Percentiles rank a stretch among this genome's conserved stretches.
phyloP scores from a whole-genome alignment of 2,329 filamentous ascomycete species.

The Aspergillus fischeri region DNA sequence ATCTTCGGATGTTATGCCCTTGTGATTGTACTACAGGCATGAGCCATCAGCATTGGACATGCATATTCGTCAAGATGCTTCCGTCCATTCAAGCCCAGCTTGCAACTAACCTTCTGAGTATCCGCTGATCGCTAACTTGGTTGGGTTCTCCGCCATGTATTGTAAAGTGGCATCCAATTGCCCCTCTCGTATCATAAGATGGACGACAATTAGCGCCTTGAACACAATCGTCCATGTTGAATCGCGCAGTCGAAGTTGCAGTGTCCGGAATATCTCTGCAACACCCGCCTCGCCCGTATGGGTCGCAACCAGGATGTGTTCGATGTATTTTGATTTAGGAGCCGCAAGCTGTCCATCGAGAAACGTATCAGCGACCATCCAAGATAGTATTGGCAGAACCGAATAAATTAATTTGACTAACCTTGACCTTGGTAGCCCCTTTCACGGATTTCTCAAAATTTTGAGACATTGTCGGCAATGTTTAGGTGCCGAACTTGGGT shows the following conservation, averaged over 20 bases:
- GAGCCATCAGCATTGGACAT: constrained; percentile 33
- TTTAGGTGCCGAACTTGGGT: constrained; percentile 9
- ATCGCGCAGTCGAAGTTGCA: constrained; percentile 84
- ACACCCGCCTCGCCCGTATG: constrained; percentile 93
- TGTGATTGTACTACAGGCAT: constrained; percentile 73
- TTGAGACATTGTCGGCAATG: constrained; percentile 31
- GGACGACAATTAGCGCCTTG: constrained; percentile 92
- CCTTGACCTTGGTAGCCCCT: constrained; percentile 97
- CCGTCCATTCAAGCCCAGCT: not conserved
- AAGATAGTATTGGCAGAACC: not conserved
- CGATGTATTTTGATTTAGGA: constrained; percentile 98
- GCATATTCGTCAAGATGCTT: not conserved
- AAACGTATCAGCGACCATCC: constrained; percentile 16
- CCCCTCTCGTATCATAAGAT: constrained; percentile 96
- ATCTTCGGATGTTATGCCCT: constrained; percentile 88
- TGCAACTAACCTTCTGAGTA: constrained; percentile 77
- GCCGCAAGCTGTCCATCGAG: constrained; percentile 67
- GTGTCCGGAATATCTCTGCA: constrained; percentile 87
- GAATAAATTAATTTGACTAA: constrained; percentile 35
- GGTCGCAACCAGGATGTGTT: constrained; percentile 93
- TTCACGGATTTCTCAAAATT: constrained; percentile 99
- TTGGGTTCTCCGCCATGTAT: constrained; percentile 77
- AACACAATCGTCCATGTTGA: constrained; percentile 99
- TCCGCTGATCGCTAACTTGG: constrained; percentile 78
- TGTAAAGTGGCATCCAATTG: constrained; percentile 81